Evolutionary conservation across 2,329 filamentous ascomycete species (phyloP), one percentile per base, ranked within the genome.

Genomic region (Exophiala dermatitidis): DNA sequence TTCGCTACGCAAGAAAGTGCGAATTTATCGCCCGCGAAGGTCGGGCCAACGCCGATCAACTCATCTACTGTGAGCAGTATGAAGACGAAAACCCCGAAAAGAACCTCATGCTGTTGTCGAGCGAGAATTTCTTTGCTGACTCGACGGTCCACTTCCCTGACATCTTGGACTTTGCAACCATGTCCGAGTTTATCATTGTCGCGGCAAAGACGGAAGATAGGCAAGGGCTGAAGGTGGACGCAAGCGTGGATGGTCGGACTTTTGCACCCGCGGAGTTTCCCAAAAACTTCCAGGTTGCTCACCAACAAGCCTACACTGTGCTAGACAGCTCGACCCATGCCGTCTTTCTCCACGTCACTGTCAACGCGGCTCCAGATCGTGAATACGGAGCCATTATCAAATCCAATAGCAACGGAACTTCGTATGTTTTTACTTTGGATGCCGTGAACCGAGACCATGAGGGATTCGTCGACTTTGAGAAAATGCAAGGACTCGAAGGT

Each of bases 381-480:
- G 81, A 86, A 55, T 90, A 87, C 63, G 93, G 93, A 36, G 85
- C 86, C 28, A 88, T 98, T 62, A 82, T 98, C 71, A 98, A 97
- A 80, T 96, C 90, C 66, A 98, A 98, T 74, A 96, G 90, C 64
- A 97, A 98, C 66, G 93, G 93, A 50, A 98, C 93, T 0, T 93
- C 87, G 1, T 98, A 96, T 65, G 88, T 95, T 8, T 74, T 95
- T 60, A 94, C 88, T 69, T 77, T 93, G 28, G 75, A 81, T 46
- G 82, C 81, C 19, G 89, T 97, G 66, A 96, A 97, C 69, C 81
- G 88, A 62, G 83, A 96, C 66, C 73, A 78, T 8, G 63, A 68
- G 1, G 90, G 84, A 41, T 96, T 84, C 65, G 91, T 95, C 42
- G 93, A 98, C 67, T 98, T 95, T 69, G 93, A 98, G 68, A 96